Evolutionary conservation across 2,329 filamentous ascomycete genomes (phyloP), one percentile per base, ranked within the genome.

Genomic region (Apiospora hydei): DNA sequence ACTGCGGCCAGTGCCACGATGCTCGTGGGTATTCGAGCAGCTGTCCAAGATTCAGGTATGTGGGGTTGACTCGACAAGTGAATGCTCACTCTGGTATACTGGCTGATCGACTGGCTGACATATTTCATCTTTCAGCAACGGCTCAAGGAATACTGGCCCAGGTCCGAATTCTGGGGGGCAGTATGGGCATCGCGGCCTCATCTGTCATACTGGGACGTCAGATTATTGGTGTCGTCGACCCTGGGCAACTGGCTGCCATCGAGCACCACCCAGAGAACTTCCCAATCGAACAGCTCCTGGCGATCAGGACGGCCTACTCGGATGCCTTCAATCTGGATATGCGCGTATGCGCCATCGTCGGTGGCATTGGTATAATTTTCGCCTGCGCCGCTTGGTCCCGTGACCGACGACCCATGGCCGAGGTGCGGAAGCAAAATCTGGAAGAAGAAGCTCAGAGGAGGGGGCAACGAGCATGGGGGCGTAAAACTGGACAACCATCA

Each of bases 111-210:
- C 75, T 78, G 66, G 80, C 70, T 30, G 51, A 16, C 3, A 1
- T 21, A 4, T 24, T 24, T n/a, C 30, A n/a, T 41, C 21, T 61
- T 38, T 57, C 57, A 88, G 87, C 87, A 16, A 80, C 85, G 14
- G 85, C 87, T 0, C 88, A 89, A 74, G 88, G 86, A 0, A 84
- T 89, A 51, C 76, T 89, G 16, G 85, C 87, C 0, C 87, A 89
- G 71, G 78, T 84, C 34, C 83, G 87, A 44, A 84, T 89, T 30
- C 80, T 89, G 0, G 88, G 88, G 88, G 87, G 88, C 7, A 88
- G 87, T 71, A 80, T 89, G 41, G 88, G 88, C 3, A 88, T 89
- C 70, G 85, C 88, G 3, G 82, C 85, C 1, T 89, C 86, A 26
- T 85, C 87, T 0, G 84, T 85, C 21, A 81, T 88, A 21, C 75